phyloP scores from a whole-genome alignment of 192 early-diverging fungal genomes.

The Backusella sp. region DNA sequence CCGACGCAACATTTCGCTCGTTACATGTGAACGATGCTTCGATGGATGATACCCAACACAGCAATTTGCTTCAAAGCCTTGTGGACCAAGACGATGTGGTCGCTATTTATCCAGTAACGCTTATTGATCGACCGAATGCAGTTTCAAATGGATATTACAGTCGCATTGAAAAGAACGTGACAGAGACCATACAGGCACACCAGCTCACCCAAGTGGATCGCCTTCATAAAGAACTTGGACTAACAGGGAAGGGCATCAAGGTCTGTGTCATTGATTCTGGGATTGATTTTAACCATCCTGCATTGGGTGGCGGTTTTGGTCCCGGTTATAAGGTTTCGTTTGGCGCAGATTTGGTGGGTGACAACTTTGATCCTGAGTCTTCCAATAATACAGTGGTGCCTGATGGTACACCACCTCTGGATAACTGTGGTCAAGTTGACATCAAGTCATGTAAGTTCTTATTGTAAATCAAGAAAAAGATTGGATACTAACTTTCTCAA shows the following conservation, averaged over 20 bases:
- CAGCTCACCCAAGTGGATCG: conserved; percentile 49
- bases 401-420: conserved; percentile 42
- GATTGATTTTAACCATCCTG: conserved; percentile 63
- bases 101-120: conserved; percentile 20
- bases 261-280: conserved; percentile 16
- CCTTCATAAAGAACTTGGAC: conserved; percentile 45
- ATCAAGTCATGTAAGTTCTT: conserved; percentile 8
- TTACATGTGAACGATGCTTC: background rate
- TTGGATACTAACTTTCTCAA: background rate
- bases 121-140: conserved; percentile 13
- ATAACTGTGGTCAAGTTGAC: conserved; percentile 39
- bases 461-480: background rate
- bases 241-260: conserved; percentile 60
- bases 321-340: conserved; percentile 54
- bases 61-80: background rate
- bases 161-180: background rate
- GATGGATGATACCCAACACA: conserved; percentile 1
- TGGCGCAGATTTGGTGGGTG: conserved; percentile 62
- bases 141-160: conserved; percentile 8
- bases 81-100: conserved; percentile 13
- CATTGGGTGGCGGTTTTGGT: conserved; percentile 65
- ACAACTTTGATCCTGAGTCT: conserved; percentile 18
- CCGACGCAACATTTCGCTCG: background rate
- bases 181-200: conserved; percentile 25
- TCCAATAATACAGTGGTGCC: conserved; percentile 4